A percentile compares a stretch with the other conserved stretches of the same genome.
phyloP scores from a whole-genome alignment of 2,329 filamentous ascomycete species.

The Aspergillus sergii region DNA sequence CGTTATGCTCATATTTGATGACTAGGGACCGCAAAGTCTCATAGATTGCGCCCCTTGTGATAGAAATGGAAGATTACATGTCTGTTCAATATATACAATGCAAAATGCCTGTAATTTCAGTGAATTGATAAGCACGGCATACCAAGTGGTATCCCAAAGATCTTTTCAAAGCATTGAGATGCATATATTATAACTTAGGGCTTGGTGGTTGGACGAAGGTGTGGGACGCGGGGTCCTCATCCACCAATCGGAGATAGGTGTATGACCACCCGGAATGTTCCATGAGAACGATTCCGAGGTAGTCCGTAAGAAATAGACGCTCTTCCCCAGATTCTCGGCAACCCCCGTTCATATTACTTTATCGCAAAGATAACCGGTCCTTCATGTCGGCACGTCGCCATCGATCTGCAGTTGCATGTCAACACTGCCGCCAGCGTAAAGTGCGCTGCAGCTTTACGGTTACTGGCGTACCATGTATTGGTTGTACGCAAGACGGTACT shows the following conservation, averaged over 20 bases:
- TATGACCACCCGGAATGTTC: too few relatives aligned
- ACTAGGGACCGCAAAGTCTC: neutral
- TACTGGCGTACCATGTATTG: conserved; percentile 30
- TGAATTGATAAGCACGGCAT: too few relatives aligned
- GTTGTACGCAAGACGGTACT: conserved; percentile 30
- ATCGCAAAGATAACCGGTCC: neutral
- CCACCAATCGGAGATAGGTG: neutral
- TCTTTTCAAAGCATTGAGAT: too few relatives aligned
- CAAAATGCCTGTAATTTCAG: too few relatives aligned
- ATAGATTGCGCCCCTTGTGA: neutral
- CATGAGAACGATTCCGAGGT: neutral
- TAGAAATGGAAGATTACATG: neutral
- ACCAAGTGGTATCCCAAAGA: too few relatives aligned
- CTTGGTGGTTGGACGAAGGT: neutral
- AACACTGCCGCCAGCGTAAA: conserved; percentile 25
- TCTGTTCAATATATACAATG: neutral
- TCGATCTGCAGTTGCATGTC: conserved; percentile 18
- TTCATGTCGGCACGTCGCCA: conserved; percentile 6
- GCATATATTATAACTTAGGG: too few relatives aligned
- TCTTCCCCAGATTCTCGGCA: neutral
- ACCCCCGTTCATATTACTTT: neutral
- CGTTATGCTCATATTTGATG: neutral
- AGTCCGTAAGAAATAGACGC: neutral
- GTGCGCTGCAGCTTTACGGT: conserved; percentile 27
- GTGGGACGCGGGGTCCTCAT: neutral